These are phyloP conservation scores for Fremontodendron californicum DNA, from an alignment of 345 rosid species.

Conservation along the genomic window DNA sequence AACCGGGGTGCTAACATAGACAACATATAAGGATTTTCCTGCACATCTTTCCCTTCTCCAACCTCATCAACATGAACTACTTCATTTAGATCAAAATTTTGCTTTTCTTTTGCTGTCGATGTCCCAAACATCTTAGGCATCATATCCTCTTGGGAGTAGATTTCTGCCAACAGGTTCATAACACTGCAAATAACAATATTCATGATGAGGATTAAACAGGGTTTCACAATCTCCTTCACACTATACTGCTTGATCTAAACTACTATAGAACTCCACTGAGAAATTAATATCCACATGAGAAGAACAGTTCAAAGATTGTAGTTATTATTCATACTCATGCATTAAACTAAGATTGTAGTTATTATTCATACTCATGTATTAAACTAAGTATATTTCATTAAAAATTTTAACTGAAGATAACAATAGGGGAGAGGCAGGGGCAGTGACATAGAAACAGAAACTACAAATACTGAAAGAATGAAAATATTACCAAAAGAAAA, in stretches of 20 bases:
- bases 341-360: background rate
- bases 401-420: background rate
- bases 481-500: background rate
- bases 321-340: background rate
- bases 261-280: background rate
- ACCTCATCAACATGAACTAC: conserved; percentile 37
- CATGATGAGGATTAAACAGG: background rate
- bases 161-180: conserved; percentile 98
- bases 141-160: conserved; percentile 95
- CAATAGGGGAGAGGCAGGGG: background rate
- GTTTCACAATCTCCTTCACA: conserved; percentile 10
- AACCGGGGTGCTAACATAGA: conserved; percentile 90
- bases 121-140: conserved; percentile 64
- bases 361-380: background rate
- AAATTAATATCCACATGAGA: background rate
- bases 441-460: background rate
- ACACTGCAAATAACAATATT: conserved; percentile 58
- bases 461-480: background rate
- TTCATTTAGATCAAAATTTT: conserved; percentile 70
- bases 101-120: conserved; percentile 46
- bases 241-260: conserved; percentile 6
- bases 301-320: background rate
- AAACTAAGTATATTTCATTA: background rate
- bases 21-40: conserved; percentile 79
- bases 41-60: conserved; percentile 50